Evolutionary conservation across 805 yeast genomes (phyloP), one percentile per base, ranked within the genome.

Genomic region (Candida xyloterini): DNA sequence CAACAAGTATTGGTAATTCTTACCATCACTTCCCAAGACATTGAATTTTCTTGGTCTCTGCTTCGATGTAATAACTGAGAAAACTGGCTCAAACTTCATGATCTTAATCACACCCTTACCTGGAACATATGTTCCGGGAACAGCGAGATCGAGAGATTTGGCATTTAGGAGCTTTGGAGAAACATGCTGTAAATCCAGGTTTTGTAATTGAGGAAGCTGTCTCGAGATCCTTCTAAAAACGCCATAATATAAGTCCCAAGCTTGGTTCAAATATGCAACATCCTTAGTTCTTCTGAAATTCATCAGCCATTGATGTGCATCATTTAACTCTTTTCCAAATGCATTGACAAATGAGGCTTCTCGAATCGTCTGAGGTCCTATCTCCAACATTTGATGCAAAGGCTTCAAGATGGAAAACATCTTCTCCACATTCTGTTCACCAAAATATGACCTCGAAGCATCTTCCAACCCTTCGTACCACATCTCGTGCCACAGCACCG

Each of bases 381-480:
- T 76, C 44, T 83, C 85, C 5, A 93, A 68, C 78, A 87, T 74
- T 52, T 78, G 79, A 62, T 93, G 97, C 36, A 93, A 65, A 2
- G 97, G 97, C 47, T 87, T 95, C 36, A 93, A 64, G 1, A 89
- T 89, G 13, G 86, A 81, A 63, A 86, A 85, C 98, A 93, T 93
- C 60, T 87, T 89, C 39, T 89, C 96, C 10, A 91, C 84, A 56
- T 93, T 89, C 52, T 88, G 93, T 47, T 93, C 99, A 25, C 95
- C 96, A 62, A 89, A 91, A 67, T 83, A 93, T 37, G 85, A 74
- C 43, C 96, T 72, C 3, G 96, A 89, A 0, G 99, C 99, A 66
- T 93, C 96, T 59, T 93, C 99, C 23, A 93, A 70, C 2, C 95
- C 97, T 64, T 91, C 98, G 52, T 89, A 90, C 99, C 99, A 93